phyloP scores from a whole-genome alignment of 345 rosid genomes.

The Eucalyptus sp. region DNA sequence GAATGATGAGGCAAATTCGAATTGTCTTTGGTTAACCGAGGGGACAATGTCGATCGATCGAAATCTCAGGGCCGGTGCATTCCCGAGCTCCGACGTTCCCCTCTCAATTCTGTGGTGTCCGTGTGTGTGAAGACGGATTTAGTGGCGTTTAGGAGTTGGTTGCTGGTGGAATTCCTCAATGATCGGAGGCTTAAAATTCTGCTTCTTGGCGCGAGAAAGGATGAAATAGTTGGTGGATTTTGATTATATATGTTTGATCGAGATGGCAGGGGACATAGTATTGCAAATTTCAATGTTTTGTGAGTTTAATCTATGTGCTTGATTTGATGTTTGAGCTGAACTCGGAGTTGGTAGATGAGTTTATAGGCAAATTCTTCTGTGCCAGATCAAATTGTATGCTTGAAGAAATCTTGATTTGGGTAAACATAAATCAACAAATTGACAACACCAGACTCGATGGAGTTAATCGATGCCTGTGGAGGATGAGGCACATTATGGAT shows the following conservation, averaged over 20 bases:
- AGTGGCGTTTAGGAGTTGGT: neutral
- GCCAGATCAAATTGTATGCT: neutral
- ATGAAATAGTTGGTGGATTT: neutral
- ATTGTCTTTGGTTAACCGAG: neutral
- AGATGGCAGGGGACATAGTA: neutral
- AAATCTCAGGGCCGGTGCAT: neutral
- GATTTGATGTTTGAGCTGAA: neutral
- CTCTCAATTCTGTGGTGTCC: neutral
- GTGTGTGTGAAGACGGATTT: neutral
- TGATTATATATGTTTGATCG: neutral
- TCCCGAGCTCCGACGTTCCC: neutral
- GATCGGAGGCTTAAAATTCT: neutral
- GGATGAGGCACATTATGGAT: neutral
- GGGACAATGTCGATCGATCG: neutral
- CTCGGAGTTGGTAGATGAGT: neutral
- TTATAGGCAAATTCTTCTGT: neutral
- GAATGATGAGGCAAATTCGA: neutral
- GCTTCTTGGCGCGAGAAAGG: neutral
- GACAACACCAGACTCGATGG: neutral
- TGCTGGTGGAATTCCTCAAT: neutral
- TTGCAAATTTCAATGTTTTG: neutral
- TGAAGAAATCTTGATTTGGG: neutral
- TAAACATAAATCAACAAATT: neutral
- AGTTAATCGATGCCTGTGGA: neutral
- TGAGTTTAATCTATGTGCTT: neutral